Conservation (phyloP, 2,329 filamentous ascomycete genomes). For the Akanthomyces dipterigenus region DNA sequence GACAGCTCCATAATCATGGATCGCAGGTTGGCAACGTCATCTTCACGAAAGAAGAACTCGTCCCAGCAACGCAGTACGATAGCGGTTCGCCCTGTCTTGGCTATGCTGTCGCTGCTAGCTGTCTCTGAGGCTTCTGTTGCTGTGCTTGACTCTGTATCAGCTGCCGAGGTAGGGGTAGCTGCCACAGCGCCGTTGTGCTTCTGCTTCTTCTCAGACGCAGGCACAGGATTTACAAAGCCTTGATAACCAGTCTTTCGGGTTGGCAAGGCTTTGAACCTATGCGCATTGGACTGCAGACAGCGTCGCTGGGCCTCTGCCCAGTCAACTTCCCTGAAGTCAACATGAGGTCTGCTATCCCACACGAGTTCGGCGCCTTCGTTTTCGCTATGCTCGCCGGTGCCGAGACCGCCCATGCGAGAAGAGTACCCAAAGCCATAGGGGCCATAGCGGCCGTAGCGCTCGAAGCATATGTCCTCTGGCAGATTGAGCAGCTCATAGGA, state of each 20-base stretch:
- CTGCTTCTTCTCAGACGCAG: slow-evolving; percentile 9
- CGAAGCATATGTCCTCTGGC: slow-evolving; percentile 83
- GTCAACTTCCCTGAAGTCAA: slow-evolving; percentile 70
- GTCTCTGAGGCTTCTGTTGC: background rate
- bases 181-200: slow-evolving; percentile 8
- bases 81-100: slow-evolving; percentile 55
- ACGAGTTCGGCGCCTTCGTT: slow-evolving; percentile 72
- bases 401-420: slow-evolving; percentile 67
- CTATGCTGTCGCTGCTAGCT: slow-evolving; percentile 17
- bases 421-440: slow-evolving; percentile 90
- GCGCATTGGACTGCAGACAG: slow-evolving; percentile 64
- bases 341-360: slow-evolving; percentile 63
- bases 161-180: slow-evolving; percentile 14
- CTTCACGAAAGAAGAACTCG: slow-evolving; percentile 69
- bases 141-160: slow-evolving; percentile 14
- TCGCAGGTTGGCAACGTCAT: slow-evolving; percentile 75
- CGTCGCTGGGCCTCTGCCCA: slow-evolving; percentile 74
- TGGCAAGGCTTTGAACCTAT: slow-evolving; percentile 55
- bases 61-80: slow-evolving; percentile 79
- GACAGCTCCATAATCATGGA: slow-evolving; percentile 78
- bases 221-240: slow-evolving; percentile 46
- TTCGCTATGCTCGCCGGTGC: slow-evolving; percentile 80
- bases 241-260: slow-evolving; percentile 33
- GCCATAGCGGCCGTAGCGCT: slow-evolving; percentile 79
- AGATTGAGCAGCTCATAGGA: slow-evolving; percentile 76